Evolutionary conservation across 768 basidiomycete species (phyloP).

Genomic region (Suillus spraguei): DNA sequence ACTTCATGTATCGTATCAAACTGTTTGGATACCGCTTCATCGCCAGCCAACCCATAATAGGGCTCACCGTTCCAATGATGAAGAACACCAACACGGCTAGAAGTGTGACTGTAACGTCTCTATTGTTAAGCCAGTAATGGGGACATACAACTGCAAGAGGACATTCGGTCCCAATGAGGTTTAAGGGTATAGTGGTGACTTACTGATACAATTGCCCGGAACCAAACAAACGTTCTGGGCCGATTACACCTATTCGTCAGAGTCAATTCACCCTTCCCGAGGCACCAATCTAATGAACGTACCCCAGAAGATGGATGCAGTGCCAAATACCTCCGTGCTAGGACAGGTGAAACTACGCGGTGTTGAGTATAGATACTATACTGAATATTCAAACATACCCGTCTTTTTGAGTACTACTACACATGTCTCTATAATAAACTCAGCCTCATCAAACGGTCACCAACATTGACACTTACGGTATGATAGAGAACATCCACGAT

Average conservation of each 20-base stretch:
- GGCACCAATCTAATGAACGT: slow-evolving; percentile 7
- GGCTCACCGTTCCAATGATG: slow-evolving; percentile 68
- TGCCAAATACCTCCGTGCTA: slow-evolving; percentile 52
- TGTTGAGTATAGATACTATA: background rate
- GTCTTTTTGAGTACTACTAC: slow-evolving; percentile 42
- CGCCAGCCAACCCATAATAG: slow-evolving; percentile 62
- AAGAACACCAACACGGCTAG: slow-evolving; percentile 70
- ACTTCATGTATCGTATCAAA: slow-evolving; percentile 70
- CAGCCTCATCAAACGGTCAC: background rate
- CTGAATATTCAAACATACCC: slow-evolving; percentile 20
- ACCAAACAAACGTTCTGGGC: slow-evolving; percentile 60
- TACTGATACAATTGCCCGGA: slow-evolving; percentile 61
- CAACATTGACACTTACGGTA: slow-evolving; percentile 44
- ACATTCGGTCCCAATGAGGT: slow-evolving; percentile 18
- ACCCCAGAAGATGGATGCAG: slow-evolving; percentile 58
- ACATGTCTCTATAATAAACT: slow-evolving; percentile 44
- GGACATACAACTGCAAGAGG: slow-evolving; percentile 23
- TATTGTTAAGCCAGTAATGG: slow-evolving; percentile 6
- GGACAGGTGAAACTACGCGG: slow-evolving; percentile 49
- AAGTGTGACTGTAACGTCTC: slow-evolving; percentile 27
- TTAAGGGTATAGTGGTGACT: slow-evolving; percentile 20
- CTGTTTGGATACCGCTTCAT: slow-evolving; percentile 65
- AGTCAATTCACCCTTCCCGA: slow-evolving; percentile 17
- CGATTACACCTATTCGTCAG: slow-evolving; percentile 59
- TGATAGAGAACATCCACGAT: slow-evolving; percentile 65